Percentiles rank a stretch among this genome's conserved stretches.
Conservation (phyloP, 1,284 basidiomycete species). For the Lentinula novae-zelandiae region DNA sequence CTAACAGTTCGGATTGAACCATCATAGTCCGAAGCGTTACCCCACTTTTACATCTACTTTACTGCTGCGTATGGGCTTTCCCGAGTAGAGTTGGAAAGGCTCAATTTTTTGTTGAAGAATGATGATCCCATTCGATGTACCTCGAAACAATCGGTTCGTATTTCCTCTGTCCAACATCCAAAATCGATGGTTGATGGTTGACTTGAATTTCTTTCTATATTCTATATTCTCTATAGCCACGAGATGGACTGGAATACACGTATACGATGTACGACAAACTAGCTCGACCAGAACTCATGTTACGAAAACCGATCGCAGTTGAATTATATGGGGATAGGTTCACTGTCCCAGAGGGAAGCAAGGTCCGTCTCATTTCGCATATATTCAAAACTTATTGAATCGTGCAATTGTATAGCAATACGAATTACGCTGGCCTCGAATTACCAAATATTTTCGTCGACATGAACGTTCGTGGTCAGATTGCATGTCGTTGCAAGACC, state of each 20-base stretch:
- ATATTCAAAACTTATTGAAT: neutral
- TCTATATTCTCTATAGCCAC: constrained; percentile 8
- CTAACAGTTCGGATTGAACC: neutral
- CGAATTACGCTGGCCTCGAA: constrained; percentile 78
- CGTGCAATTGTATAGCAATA: constrained; percentile 52
- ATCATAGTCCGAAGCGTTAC: constrained; percentile 35
- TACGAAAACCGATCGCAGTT: constrained; percentile 61
- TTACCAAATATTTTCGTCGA: constrained; percentile 61
- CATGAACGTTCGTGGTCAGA: constrained; percentile 63
- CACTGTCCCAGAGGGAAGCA: constrained; percentile 5
- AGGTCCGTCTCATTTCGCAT: neutral
- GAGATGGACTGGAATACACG: constrained; percentile 43
- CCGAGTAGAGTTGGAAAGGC: constrained; percentile 61
- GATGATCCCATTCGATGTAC: constrained; percentile 37
- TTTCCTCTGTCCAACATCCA: neutral
- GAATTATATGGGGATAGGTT: constrained; percentile 68
- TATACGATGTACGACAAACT: constrained; percentile 47
- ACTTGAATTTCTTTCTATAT: neutral
- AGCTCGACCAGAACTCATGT: constrained; percentile 52
- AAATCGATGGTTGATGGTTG: constrained; percentile 3
- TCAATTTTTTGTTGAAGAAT: constrained; percentile 63
- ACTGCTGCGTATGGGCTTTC: constrained; percentile 69
- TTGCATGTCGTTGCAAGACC: constrained; percentile 40
- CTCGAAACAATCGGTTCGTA: constrained; percentile 17
- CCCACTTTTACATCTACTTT: constrained; percentile 71